phyloP scores from a whole-genome alignment of 169 alveolate species.

The Cryptosporidium andersoni region DNA sequence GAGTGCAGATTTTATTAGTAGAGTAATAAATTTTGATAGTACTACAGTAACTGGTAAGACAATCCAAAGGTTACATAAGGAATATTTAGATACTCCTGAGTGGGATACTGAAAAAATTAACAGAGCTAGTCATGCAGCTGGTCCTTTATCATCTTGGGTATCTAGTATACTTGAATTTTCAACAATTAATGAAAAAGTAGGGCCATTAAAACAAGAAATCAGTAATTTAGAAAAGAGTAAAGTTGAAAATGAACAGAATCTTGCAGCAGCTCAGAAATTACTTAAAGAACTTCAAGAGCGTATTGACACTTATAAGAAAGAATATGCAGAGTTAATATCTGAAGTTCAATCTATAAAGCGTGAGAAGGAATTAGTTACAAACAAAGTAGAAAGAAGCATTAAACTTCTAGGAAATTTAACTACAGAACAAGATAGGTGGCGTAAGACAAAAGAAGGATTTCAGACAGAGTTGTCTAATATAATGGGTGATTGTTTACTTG shows the following conservation, averaged over 20 bases:
- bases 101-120: slow-evolving; percentile 93
- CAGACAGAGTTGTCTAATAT: slow-evolving; percentile 83
- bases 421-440: slow-evolving; percentile 94
- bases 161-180: slow-evolving; percentile 87
- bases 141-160: slow-evolving; percentile 96
- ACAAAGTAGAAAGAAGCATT: slow-evolving; percentile 91
- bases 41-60: slow-evolving; percentile 83
- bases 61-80: slow-evolving; percentile 79
- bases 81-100: slow-evolving; percentile 83
- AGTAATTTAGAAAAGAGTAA: slow-evolving; percentile 87
- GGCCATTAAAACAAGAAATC: slow-evolving; percentile 94
- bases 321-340: slow-evolving; percentile 92
- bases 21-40: slow-evolving; percentile 86
- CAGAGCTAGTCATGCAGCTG: slow-evolving; percentile 96
- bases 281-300: slow-evolving; percentile 84
- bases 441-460: slow-evolving; percentile 83
- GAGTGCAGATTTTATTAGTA: slow-evolving; percentile 88
- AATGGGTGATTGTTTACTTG: slow-evolving; percentile 93
- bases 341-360: slow-evolving; percentile 90
- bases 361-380: slow-evolving; percentile 92
- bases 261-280: slow-evolving; percentile 82
- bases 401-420: slow-evolving; percentile 84
- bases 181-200: slow-evolving; percentile 89
- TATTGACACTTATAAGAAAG: slow-evolving; percentile 89
- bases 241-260: slow-evolving; percentile 83